Evolutionary conservation across 805 yeast species (phyloP).

Genomic region (Myxozyma monticola): DNA sequence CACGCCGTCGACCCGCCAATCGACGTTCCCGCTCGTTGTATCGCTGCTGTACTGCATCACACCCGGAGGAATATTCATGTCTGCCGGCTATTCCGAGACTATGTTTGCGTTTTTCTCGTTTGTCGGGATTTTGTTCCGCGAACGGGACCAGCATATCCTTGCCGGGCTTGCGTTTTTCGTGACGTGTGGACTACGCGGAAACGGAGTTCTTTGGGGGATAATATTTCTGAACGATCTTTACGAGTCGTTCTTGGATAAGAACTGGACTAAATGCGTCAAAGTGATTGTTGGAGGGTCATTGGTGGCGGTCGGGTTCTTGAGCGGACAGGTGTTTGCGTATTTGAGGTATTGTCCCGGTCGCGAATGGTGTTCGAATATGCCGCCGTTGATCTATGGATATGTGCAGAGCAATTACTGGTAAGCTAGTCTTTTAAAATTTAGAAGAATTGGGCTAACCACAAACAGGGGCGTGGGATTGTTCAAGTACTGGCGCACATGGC

Average conservation of each 20-base stretch:
- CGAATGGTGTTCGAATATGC: conserved; percentile 66
- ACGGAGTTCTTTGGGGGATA: conserved; percentile 71
- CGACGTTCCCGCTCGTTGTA: conserved; percentile 39
- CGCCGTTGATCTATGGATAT: conserved; percentile 65
- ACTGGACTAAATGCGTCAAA: conserved; percentile 5
- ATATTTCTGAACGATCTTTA: conserved; percentile 60
- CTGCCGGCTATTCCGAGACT: conserved; percentile 76
- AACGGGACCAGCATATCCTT: conserved; percentile 39
- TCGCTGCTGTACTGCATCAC: conserved; percentile 57
- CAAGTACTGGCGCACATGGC: conserved; percentile 76
- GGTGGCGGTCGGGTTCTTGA: conserved; percentile 49
- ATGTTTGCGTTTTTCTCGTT: conserved; percentile 62
- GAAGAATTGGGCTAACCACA: not conserved
- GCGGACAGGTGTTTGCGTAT: conserved; percentile 57
- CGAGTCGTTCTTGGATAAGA: conserved; percentile 1
- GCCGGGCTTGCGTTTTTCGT: conserved; percentile 58
- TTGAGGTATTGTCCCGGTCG: conserved; percentile 67
- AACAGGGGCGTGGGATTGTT: conserved; percentile 62
- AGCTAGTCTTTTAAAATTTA: too few species aligned
- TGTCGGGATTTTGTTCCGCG: conserved; percentile 55
- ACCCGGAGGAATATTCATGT: conserved; percentile 78
- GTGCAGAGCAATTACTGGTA: conserved; percentile 87
- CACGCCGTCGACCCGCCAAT: not conserved
- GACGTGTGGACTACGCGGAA: conserved; percentile 69
- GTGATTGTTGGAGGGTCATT: conserved; percentile 56